Conservation (phyloP, 768 basidiomycete genomes). For the Paxillus rubicundulus region DNA sequence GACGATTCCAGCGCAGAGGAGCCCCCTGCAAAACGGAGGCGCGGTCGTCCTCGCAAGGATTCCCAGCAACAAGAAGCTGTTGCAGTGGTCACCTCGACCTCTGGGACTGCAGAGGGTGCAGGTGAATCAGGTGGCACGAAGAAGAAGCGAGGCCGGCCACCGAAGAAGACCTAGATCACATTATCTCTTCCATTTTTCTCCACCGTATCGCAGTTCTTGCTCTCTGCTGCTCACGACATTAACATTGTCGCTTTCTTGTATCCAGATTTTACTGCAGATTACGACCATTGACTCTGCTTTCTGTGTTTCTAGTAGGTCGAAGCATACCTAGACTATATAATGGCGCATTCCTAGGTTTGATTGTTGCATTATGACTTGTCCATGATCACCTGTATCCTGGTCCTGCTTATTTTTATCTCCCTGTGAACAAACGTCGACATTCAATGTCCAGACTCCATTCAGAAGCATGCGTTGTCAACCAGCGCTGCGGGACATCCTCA, state of each 20-base stretch:
- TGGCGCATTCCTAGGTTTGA: slow-evolving; percentile 26
- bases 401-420: slow-evolving; percentile 32
- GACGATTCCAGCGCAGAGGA: slow-evolving; percentile 53
- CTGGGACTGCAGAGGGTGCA: slow-evolving; percentile 34
- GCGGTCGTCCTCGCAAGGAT: slow-evolving; percentile 72
- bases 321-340: slow-evolving; percentile 36
- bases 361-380: slow-evolving; percentile 14
- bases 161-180: slow-evolving; percentile 40
- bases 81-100: slow-evolving; percentile 33
- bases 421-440: slow-evolving; percentile 27
- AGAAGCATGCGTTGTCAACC: slow-evolving; percentile 24
- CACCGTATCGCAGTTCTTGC: slow-evolving; percentile 32
- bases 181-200: slow-evolving; percentile 17
- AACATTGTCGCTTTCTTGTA: slow-evolving; percentile 27
- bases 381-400: slow-evolving; percentile 15
- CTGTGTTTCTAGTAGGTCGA: slow-evolving; percentile 34
- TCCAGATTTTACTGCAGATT: slow-evolving; percentile 33
- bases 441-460: slow-evolving; percentile 17
- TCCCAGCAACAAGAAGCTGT: slow-evolving; percentile 45
- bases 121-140: slow-evolving; percentile 42
- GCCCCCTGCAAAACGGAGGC: slow-evolving; percentile 57
- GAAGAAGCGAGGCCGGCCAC: slow-evolving; percentile 44
- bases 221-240: slow-evolving; percentile 10
- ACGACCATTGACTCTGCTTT: slow-evolving; percentile 36
- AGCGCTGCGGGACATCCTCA: slow-evolving; percentile 31